phyloP scores from a whole-genome alignment of 495 filamentous ascomycete species.

The Hypoxylon crocopeplum region DNA sequence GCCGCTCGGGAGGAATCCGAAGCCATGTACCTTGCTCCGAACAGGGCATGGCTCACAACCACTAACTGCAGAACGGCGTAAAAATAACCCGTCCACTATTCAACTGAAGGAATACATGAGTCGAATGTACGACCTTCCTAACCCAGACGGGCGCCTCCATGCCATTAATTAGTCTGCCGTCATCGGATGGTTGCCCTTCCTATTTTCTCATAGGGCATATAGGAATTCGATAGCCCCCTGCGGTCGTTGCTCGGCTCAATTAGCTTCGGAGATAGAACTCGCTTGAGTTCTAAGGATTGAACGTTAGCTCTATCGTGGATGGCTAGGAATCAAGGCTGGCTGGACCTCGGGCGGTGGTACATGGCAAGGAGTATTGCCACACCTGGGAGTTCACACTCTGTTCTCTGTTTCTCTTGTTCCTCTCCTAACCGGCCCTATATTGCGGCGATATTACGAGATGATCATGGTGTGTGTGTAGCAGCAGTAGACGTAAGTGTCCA shows the following conservation, averaged over 20 bases:
- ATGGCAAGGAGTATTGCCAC: constrained; percentile 1
- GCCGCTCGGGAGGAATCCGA: too few relatives aligned
- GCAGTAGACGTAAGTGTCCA: too few relatives aligned
- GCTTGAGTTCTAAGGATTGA: neutral
- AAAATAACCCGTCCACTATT: constrained; percentile 1
- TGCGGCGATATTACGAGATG: too few relatives aligned
- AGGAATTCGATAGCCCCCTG: constrained; percentile 1
- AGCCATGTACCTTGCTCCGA: too few relatives aligned
- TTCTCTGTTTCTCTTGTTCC: neutral
- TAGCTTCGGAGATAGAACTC: constrained; percentile 12
- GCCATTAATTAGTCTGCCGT: constrained; percentile 8
- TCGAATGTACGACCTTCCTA: constrained; percentile 33
- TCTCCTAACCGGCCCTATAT: neutral
- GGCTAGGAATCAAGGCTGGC: neutral
- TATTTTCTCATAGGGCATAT: constrained; percentile 4
- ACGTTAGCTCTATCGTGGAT: too few relatives aligned
- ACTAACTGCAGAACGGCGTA: neutral
- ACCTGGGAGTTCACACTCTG: neutral
- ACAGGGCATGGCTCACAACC: too few relatives aligned
- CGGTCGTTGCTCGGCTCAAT: constrained; percentile 32
- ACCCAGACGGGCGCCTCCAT: constrained; percentile 9
- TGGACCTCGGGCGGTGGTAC: neutral
- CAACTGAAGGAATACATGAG: constrained; percentile 1
- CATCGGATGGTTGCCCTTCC: constrained; percentile 22
- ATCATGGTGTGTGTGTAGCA: too few relatives aligned